These are phyloP conservation scores for Punctularia strigosozonata DNA, from an alignment of 768 basidiomycete species.

Conservation along the genomic window DNA sequence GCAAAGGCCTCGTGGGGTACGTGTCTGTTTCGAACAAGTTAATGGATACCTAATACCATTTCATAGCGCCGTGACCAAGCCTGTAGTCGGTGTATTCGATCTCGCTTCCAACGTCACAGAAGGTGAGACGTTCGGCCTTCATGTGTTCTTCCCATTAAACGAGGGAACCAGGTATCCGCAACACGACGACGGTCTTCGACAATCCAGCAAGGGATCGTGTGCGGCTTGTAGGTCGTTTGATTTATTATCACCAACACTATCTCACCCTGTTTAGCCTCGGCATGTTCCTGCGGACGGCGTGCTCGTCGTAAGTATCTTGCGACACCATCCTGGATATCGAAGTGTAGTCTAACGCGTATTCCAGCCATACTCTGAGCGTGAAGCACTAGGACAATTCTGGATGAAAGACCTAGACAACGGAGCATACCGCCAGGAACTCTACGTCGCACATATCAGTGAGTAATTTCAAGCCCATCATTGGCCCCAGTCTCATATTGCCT, in stretches of 20 bases:
- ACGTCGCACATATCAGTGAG: constrained; percentile 88
- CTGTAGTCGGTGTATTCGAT: constrained; percentile 93
- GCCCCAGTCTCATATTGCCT: constrained; percentile 2
- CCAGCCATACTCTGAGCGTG: constrained; percentile 81
- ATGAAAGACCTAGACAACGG: constrained; percentile 91
- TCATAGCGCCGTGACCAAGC: constrained; percentile 82
- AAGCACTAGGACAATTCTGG: constrained; percentile 94
- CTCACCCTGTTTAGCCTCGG: constrained; percentile 45
- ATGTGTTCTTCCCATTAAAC: background rate
- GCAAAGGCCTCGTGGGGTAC: constrained; percentile 92
- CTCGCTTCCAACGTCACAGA: constrained; percentile 91
- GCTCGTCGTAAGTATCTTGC: constrained; percentile 47
- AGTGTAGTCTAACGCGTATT: constrained; percentile 2
- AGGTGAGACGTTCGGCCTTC: constrained; percentile 30
- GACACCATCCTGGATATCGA: background rate
- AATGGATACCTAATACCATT: background rate
- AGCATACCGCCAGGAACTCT: constrained; percentile 68
- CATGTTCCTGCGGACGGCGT: constrained; percentile 82
- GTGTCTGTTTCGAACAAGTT: constrained; percentile 6
- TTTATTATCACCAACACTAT: background rate
- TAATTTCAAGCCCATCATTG: background rate
- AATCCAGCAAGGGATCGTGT: constrained; percentile 80
- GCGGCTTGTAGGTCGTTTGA: constrained; percentile 43
- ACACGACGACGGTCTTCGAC: constrained; percentile 98
- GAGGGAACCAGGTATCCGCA: constrained; percentile 65